These are phyloP conservation scores for Aspergillus brunneoviolaceus DNA, from an alignment of 2,329 filamentous ascomycete genomes.

Conservation along the genomic window DNA sequence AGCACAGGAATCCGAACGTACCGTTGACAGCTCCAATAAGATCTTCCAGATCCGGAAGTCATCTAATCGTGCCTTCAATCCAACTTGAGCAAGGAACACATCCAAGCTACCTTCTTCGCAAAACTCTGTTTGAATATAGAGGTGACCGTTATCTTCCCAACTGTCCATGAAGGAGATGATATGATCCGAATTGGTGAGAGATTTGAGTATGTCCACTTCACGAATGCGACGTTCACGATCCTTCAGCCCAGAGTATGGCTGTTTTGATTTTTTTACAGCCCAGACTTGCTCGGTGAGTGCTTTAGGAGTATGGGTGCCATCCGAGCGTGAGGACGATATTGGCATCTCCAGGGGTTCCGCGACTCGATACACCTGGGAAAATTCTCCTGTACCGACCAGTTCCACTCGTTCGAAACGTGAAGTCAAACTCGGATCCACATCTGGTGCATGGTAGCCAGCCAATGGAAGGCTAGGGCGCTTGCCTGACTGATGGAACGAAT, in stretches of 20 bases:
- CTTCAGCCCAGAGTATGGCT: slow-evolving; percentile 72
- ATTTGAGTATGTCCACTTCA: slow-evolving; percentile 76
- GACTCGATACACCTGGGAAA: slow-evolving; percentile 88
- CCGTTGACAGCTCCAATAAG: slow-evolving; percentile 77
- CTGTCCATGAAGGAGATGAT: slow-evolving; percentile 78
- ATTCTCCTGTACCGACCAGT: slow-evolving; percentile 81
- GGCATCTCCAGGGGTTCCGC: slow-evolving; percentile 45
- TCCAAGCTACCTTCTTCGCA: slow-evolving; percentile 93
- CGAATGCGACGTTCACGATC: slow-evolving; percentile 82
- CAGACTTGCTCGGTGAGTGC: slow-evolving; percentile 64
- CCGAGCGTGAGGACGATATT: slow-evolving; percentile 44
- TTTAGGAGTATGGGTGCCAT: slow-evolving; percentile 53
- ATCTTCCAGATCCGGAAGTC: slow-evolving; percentile 99
- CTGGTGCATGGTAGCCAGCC: slow-evolving; percentile 66
- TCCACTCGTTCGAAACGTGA: slow-evolving; percentile 79
- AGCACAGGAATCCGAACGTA: slow-evolving; percentile 40
- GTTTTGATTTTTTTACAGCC: slow-evolving; percentile 90
- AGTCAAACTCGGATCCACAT: slow-evolving; percentile 72
- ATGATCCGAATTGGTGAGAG: slow-evolving; percentile 78
- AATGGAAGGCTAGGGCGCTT: slow-evolving; percentile 67
- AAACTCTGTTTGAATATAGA: slow-evolving; percentile 97
- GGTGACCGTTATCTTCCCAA: slow-evolving; percentile 81
- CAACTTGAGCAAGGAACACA: slow-evolving; percentile 77
- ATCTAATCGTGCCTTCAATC: slow-evolving; percentile 81
- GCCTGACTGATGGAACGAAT: slow-evolving; percentile 57